These are phyloP conservation scores for Psilocybe mexicana DNA, from an alignment of 1,284 basidiomycete genomes.

Conservation along the genomic window DNA sequence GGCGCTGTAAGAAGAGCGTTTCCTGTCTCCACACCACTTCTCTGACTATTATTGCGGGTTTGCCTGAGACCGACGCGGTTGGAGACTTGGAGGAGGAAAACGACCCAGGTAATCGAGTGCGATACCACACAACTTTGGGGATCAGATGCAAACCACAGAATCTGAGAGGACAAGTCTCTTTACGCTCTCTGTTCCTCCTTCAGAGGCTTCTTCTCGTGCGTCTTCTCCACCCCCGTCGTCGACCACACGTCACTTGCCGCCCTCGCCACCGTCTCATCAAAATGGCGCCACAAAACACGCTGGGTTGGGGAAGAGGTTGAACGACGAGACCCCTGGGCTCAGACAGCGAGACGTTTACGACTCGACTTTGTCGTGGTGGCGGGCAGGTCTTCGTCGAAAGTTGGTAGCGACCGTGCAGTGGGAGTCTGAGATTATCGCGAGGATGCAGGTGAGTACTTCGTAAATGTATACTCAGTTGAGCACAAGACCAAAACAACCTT, in stretches of 20 bases:
- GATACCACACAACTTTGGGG: not conserved
- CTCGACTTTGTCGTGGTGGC: slow-evolving; percentile 64
- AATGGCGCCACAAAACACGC: slow-evolving; percentile 10
- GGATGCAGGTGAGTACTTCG: slow-evolving; percentile 61
- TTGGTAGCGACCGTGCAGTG: slow-evolving; percentile 60
- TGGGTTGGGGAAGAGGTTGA: slow-evolving; percentile 11
- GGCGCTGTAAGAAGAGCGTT: not conserved
- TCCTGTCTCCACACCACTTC: not conserved
- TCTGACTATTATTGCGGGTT: not conserved
- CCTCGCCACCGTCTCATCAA: not conserved
- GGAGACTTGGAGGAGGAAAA: not conserved
- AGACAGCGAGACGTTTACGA: slow-evolving; percentile 62
- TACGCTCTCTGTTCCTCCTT: slow-evolving; percentile 21
- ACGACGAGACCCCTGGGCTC: slow-evolving; percentile 25
- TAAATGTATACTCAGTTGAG: not conserved
- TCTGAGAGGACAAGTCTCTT: slow-evolving; percentile 19
- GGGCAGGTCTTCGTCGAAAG: slow-evolving; percentile 58
- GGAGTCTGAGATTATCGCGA: slow-evolving; percentile 70
- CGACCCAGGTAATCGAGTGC: not conserved
- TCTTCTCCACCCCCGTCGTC: slow-evolving; percentile 18
- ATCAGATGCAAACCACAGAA: slow-evolving; percentile 5
- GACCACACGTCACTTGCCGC: not conserved
- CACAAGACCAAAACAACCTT: not conserved
- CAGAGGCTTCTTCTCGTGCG: slow-evolving; percentile 23
- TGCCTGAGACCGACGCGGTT: not conserved